Evolutionary conservation across 1,284 basidiomycete genomes (phyloP).

Genomic region (Cronartium ribicola): DNA sequence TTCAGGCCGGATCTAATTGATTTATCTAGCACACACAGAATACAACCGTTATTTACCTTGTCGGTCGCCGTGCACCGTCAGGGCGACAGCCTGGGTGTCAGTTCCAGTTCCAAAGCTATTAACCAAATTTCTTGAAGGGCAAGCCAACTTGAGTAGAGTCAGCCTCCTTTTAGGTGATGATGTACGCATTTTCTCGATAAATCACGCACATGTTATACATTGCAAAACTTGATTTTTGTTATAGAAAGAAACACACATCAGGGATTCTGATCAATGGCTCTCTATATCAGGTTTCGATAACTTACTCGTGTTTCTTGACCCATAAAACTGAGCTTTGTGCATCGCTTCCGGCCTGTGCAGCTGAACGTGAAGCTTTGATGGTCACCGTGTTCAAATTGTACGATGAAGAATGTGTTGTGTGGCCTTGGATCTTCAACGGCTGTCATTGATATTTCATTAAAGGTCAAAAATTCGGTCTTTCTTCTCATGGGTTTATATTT

Average conservation of each 20-base stretch:
- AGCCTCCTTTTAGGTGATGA: neutral
- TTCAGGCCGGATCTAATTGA: neutral
- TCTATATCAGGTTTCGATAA: neutral
- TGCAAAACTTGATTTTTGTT: slow-evolving; percentile 6
- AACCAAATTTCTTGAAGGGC: slow-evolving; percentile 17
- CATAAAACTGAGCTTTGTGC: slow-evolving; percentile 22
- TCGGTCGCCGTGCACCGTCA: slow-evolving; percentile 18
- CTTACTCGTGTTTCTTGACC: slow-evolving; percentile 8
- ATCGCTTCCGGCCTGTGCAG: slow-evolving; percentile 4
- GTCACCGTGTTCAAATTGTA: slow-evolving; percentile 13
- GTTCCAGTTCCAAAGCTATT: slow-evolving; percentile 32
- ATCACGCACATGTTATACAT: slow-evolving; percentile 12
- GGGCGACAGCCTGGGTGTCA: slow-evolving; percentile 38
- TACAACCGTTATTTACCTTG: slow-evolving; percentile 10
- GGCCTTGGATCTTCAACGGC: slow-evolving; percentile 29
- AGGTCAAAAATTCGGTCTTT: neutral
- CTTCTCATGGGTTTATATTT: neutral
- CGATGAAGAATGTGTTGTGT: neutral
- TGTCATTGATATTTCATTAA: neutral
- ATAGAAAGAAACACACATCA: neutral
- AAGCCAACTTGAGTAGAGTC: neutral
- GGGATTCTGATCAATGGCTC: neutral
- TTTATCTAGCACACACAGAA: neutral
- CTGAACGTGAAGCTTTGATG: slow-evolving; percentile 5
- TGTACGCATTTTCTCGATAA: neutral